Conservation (phyloP, 352 stramenopile species). For the Thraustochytrium striatum region DNA sequence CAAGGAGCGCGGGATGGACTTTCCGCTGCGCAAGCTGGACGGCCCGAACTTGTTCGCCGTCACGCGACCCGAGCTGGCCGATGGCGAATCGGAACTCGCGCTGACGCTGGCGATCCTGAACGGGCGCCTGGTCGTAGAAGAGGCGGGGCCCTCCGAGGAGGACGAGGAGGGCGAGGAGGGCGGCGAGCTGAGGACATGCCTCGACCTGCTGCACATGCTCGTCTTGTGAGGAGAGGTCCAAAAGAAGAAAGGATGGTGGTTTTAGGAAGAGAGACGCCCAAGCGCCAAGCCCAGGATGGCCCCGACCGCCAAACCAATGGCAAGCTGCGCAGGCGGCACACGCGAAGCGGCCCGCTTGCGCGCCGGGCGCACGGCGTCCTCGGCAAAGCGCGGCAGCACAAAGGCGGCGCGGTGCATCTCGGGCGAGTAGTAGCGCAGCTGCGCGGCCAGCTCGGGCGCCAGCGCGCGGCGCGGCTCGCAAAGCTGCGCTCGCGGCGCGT, state of each 20-base stretch:
- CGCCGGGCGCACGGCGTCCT: conserved; percentile 21
- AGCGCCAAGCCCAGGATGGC: not conserved
- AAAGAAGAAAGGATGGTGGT: too few species aligned
- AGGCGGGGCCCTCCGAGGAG: not conserved
- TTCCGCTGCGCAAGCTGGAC: not conserved
- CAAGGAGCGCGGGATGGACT: not conserved
- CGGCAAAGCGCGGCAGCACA: conserved; percentile 88
- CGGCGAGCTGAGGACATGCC: not conserved
- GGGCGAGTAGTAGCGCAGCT: conserved; percentile 88
- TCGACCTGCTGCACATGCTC: not conserved
- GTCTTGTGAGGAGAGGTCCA: not conserved
- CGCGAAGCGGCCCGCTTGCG: conserved; percentile 10
- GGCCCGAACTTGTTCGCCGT: not conserved
- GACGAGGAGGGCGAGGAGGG: not conserved
- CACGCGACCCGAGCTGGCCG: too few species aligned
- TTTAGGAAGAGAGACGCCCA: too few species aligned
- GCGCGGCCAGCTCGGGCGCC: conserved; percentile 57
- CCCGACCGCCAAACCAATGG: not conserved
- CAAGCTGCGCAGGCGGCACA: not conserved
- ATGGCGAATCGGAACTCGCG: not conserved
- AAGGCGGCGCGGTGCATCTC: conserved; percentile 91
- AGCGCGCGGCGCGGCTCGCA: conserved; percentile 26
- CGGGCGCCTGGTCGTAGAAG: not conserved
- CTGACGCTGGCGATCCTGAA: not conserved
- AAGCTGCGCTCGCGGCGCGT: conserved; percentile 20